These are phyloP conservation scores for Lasiodiplodia gonubiensis DNA, from an alignment of 2,329 filamentous ascomycete species.

Conservation along the genomic window DNA sequence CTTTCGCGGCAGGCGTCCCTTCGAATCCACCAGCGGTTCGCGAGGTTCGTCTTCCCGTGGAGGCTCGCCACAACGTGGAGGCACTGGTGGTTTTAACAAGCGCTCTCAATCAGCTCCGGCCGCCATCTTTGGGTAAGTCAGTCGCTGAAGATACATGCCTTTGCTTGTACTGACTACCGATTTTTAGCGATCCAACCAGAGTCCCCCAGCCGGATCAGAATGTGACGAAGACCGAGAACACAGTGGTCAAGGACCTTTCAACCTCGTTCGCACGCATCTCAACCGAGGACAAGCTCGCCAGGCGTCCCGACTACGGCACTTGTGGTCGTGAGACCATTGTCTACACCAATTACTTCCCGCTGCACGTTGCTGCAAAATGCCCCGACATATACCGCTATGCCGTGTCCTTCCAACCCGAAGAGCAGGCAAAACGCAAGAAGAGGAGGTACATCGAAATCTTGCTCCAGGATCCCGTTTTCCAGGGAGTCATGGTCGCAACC, in stretches of 20 bases:
- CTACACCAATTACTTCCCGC: constrained; percentile 48
- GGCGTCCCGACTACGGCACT: constrained; percentile 43
- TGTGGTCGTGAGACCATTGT: constrained; percentile 47
- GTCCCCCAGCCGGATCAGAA: constrained; percentile 25
- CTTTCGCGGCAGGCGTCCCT: constrained; percentile 22
- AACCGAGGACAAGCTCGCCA: constrained; percentile 35
- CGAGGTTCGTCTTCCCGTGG: constrained; percentile 24
- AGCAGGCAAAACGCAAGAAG: constrained; percentile 52
- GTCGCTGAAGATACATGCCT: neutral
- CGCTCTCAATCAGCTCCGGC: constrained; percentile 15
- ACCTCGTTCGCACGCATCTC: constrained; percentile 36
- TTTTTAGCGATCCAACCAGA: neutral
- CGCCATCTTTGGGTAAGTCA: constrained; percentile 27
- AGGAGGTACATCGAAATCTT: constrained; percentile 57
- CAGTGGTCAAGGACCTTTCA: constrained; percentile 35
- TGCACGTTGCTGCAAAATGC: constrained; percentile 39
- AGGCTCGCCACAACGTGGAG: constrained; percentile 21
- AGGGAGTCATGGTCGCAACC: constrained; percentile 41
- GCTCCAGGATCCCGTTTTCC: constrained; percentile 41
- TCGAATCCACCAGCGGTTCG: constrained; percentile 25
- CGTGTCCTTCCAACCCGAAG: constrained; percentile 41
- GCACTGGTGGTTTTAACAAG: constrained; percentile 14
- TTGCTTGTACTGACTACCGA: neutral
- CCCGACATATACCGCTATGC: constrained; percentile 39
- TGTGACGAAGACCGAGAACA: constrained; percentile 40